These are phyloP conservation scores for Tricholoma bakamatsutake DNA, from an alignment of 768 basidiomycete species.

Conservation along the genomic window DNA sequence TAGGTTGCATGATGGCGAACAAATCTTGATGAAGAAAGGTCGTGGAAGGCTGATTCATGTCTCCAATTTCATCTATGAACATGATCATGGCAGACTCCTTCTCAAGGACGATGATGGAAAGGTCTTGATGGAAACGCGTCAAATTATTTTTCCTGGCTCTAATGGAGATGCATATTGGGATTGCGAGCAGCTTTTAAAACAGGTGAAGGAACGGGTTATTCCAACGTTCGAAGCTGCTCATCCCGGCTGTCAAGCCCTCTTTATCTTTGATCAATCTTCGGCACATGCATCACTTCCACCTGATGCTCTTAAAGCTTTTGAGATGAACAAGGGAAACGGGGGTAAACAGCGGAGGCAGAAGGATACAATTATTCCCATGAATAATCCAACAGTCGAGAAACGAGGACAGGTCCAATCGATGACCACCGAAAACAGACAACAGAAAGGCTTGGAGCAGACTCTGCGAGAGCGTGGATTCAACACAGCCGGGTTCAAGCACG, in stretches of 20 bases:
- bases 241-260: too few species aligned
- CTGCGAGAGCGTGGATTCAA: slow-evolving; percentile 1
- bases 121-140: slow-evolving; percentile 13
- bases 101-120: slow-evolving; percentile 17
- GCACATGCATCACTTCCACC: slow-evolving; percentile 18
- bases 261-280: too few species aligned
- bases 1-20: slow-evolving; percentile 4
- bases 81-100: too few species aligned
- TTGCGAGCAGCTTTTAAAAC: slow-evolving; percentile 21
- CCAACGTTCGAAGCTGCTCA: slow-evolving; percentile 23
- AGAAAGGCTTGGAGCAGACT: background rate
- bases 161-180: slow-evolving; percentile 30
- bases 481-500: background rate
- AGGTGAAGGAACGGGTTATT: slow-evolving; percentile 20
- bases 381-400: slow-evolving; percentile 3
- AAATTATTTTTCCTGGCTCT: slow-evolving; percentile 25
- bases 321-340: slow-evolving; percentile 20
- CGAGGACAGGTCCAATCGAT: background rate
- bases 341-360: slow-evolving; percentile 17
- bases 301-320: slow-evolving; percentile 18
- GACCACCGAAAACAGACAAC: background rate
- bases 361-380: slow-evolving; percentile 17
- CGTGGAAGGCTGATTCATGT: slow-evolving; percentile 27
- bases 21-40: too few species aligned
- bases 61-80: slow-evolving; percentile 31